Conservation (phyloP, 2,329 filamentous ascomycete species). For the Tolypocladium ovalisporum region DNA sequence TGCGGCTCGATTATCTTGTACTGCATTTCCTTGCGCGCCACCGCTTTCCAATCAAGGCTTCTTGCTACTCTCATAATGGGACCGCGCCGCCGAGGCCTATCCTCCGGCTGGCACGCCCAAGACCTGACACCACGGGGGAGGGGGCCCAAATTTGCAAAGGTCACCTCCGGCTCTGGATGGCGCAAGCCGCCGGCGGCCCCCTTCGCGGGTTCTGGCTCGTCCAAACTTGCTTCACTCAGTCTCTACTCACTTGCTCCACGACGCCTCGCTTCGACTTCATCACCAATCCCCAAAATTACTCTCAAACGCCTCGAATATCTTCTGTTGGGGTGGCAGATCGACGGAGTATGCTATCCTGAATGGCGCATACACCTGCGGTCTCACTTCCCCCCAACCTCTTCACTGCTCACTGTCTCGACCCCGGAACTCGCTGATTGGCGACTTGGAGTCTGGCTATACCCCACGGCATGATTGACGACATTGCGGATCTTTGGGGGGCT, state of each 20-base stretch:
- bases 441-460: conserved; percentile 7
- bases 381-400: conserved; percentile 8
- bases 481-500: conserved; percentile 7
- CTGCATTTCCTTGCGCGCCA: neutral
- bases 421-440: conserved; percentile 1
- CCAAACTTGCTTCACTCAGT: conserved; percentile 8
- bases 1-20: neutral
- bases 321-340: conserved; percentile 2
- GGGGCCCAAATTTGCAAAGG: neutral
- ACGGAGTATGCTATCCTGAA: conserved; percentile 8
- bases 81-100: neutral
- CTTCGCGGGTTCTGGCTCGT: neutral
- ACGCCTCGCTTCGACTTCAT: conserved; percentile 6
- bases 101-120: neutral
- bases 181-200: neutral
- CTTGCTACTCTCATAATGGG: neutral
- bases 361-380: conserved; percentile 7
- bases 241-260: conserved; percentile 15
- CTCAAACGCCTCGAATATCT: neutral
- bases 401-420: conserved; percentile 5
- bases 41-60: neutral
- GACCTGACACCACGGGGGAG: neutral
- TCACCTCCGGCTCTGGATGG: neutral
- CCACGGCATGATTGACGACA: conserved; percentile 11
- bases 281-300: neutral